Base-by-base conservation (phyloP, 768 basidiomycete genomes). In the Mycena polygramma region DNA sequence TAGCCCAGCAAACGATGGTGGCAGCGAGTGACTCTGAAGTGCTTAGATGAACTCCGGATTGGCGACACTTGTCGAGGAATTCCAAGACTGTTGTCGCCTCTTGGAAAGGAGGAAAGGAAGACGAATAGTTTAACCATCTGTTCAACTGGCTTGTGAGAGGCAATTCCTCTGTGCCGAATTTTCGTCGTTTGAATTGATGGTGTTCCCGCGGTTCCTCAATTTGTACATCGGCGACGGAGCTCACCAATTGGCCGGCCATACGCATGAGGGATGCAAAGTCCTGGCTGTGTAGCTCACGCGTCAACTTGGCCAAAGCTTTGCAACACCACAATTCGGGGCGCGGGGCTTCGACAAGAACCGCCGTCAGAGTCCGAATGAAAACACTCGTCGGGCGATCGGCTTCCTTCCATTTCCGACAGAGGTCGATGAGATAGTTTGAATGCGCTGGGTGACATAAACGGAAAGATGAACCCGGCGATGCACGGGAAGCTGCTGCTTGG, bases 381-480 rank as follows among this genome's bases (percentile, higher is more conserved):
- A 75, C 75, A 20, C 73, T 72, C 17, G 77, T 74, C 15, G 77
- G 66, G 66, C 73, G 57, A 73, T 71, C 62, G 26, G 69, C 78
- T 26, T 70, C 73, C 54, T 68, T 77, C 84, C 88, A 90, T 51
- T 75, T 77, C n/a, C 76, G 72, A 52, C 79, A 79, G 36, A 90
- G 80, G 53, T 86, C 83, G 19, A 83, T 69, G 48, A 91, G 82
- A 73, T 86, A 90, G 57, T 78, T 79, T 15, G 79, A 77, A 76
- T 89, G 86, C 3, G 82, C 79, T 4, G 86, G 82, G 62, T 88
- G 85, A 20, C 80, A 81, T 51, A 85, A 77, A 15, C 78, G 79
- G 4, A 81, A 78, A 2, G 72, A 66, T 17, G 57, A 63, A 61
- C 71, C 71, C n/a, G 69, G 66, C 20, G 76, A 64, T 30, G 76